Evolutionary conservation across 73 alveolate genomes (phyloP).

Genomic region (Tetrahymena thermophila): DNA sequence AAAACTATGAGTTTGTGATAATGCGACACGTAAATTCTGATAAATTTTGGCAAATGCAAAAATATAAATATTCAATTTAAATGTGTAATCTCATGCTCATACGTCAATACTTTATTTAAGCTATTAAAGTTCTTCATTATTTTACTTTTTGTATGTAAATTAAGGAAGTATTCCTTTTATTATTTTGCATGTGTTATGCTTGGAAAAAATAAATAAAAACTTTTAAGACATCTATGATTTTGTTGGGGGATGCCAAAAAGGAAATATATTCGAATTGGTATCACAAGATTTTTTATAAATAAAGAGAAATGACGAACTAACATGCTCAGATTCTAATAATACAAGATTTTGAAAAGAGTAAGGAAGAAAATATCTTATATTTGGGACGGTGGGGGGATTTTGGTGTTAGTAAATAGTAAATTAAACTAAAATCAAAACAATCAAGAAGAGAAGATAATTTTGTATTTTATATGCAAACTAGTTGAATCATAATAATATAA

Average conservation of each 20-base stretch:
- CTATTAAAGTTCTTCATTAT: not conserved
- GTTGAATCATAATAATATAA: not conserved
- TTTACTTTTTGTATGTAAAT: not conserved
- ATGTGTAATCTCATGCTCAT: not conserved
- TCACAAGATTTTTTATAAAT: not conserved
- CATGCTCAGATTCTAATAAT: not conserved
- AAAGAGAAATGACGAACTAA: not conserved
- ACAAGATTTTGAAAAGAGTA: not conserved
- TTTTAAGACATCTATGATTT: not conserved
- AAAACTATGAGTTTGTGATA: not conserved
- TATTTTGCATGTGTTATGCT: not conserved
- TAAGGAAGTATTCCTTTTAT: not conserved
- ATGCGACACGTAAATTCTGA: not conserved
- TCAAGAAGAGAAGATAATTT: not conserved
- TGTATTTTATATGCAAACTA: not conserved
- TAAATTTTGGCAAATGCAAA: not conserved
- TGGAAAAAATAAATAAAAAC: not conserved
- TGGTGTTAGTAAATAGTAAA: not conserved
- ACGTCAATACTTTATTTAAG: not conserved
- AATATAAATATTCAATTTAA: not conserved
- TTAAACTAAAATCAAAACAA: not conserved
- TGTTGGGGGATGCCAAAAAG: not conserved
- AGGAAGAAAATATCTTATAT: not conserved
- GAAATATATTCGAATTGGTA: not conserved
- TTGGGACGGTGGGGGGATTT: slow-evolving; percentile 1